Percentiles rank a stretch among this genome's conserved stretches.
These are phyloP conservation scores for Gonapodya sp. DNA, from an alignment of 192 early-diverging fungal species.

Conservation along the genomic window DNA sequence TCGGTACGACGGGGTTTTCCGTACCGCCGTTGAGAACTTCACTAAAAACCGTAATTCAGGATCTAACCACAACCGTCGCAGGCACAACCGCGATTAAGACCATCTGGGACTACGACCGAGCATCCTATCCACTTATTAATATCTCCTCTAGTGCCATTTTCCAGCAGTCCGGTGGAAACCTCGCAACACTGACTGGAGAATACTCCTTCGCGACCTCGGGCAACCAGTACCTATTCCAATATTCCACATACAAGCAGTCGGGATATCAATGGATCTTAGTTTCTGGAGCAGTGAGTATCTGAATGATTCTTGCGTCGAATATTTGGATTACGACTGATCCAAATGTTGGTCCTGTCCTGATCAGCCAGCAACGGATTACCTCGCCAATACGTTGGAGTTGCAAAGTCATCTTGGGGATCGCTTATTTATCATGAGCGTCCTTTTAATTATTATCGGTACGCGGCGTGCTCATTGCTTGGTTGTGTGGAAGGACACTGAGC, in stretches of 20 bases:
- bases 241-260: not conserved
- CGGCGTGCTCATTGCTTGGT: too few species aligned
- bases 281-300: not conserved
- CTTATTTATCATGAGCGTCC: not conserved
- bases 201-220: not conserved
- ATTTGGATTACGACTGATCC: too few species aligned
- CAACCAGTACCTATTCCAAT: not conserved
- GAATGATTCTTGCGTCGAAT: too few species aligned
- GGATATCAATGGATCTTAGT: not conserved
- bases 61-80: not conserved
- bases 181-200: not conserved
- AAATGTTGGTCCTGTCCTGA: too few species aligned
- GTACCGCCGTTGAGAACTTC: not conserved
- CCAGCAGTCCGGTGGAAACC: not conserved
- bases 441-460: not conserved
- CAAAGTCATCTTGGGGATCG: not conserved
- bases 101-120: not conserved
- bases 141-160: not conserved
- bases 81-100: not conserved
- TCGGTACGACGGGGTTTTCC: not conserved
- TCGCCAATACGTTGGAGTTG: not conserved
- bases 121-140: not conserved
- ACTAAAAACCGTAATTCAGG: not conserved
- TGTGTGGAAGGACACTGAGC: too few species aligned
- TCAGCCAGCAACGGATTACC: not conserved